phyloP scores from a whole-genome alignment of 2,329 filamentous ascomycete species.

The Lachnellula occidentalis region DNA sequence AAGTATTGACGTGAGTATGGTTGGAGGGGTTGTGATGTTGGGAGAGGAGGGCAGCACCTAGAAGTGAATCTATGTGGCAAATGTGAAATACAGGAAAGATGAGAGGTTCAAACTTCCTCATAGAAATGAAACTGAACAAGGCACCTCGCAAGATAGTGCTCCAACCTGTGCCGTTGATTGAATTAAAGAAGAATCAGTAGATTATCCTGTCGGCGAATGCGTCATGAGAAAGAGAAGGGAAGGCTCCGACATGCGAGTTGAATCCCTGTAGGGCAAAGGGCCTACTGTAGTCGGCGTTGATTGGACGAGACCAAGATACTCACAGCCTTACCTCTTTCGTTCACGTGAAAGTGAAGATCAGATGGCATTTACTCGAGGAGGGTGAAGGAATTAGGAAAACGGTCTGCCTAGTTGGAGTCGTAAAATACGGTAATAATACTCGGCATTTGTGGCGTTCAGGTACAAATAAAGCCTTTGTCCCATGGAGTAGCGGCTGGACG shows the following conservation, averaged over 20 bases:
- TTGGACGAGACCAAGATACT: slow-evolving; percentile 2
- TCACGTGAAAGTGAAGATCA: neutral
- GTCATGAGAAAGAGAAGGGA: neutral
- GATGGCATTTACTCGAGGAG: no score
- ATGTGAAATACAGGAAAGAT: neutral
- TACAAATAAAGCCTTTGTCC: no score
- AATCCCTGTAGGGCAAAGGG: neutral
- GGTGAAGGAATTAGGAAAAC: no score
- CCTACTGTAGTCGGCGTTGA: neutral
- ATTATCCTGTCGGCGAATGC: neutral
- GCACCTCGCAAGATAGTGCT: no score
- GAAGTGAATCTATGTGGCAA: neutral
- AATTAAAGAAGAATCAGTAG: neutral
- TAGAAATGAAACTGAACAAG: no score
- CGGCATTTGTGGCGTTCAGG: no score
- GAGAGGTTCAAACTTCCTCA: no score
- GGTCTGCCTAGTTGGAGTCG: no score
- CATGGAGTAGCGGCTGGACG: no score
- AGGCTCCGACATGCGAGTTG: neutral
- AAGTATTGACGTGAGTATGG: neutral
- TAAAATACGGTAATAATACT: no score
- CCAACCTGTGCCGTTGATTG: neutral
- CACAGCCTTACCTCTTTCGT: neutral
- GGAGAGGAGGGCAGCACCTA: neutral
- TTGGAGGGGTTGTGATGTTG: no score